Percentiles rank a stretch among this genome's conserved stretches.
Evolutionary conservation across 305 asterid genomes (phyloP).

Genomic region (Solanum hybrid): DNA sequence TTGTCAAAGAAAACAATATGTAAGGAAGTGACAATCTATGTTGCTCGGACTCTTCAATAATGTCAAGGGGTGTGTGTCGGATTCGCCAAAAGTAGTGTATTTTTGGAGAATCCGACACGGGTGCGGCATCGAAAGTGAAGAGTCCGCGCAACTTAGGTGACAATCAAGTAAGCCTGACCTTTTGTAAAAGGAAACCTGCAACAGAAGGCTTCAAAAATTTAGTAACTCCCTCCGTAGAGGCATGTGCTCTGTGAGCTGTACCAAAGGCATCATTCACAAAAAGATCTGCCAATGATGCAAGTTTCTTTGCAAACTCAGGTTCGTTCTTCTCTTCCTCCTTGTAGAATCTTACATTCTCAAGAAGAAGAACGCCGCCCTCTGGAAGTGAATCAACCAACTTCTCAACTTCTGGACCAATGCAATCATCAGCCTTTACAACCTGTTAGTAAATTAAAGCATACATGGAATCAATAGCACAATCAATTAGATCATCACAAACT

Average conservation of each 20-base stretch:
- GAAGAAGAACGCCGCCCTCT: constrained; percentile 66
- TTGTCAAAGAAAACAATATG: neutral
- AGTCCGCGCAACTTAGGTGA: too few relatives aligned
- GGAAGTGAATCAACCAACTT: constrained; percentile 57
- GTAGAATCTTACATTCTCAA: constrained; percentile 79
- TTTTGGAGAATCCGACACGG: too few relatives aligned
- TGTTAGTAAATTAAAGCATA: constrained; percentile 12
- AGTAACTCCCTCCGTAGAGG: constrained; percentile 84
- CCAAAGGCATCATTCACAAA: constrained; percentile 82
- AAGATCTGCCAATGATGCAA: constrained; percentile 75
- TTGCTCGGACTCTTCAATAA: too few relatives aligned
- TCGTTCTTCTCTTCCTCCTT: constrained; percentile 87
- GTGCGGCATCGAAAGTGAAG: too few relatives aligned
- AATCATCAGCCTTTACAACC: constrained; percentile 76
- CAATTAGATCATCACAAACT: neutral
- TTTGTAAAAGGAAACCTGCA: constrained; percentile 82
- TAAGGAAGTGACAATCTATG: neutral
- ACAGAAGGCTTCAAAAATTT: constrained; percentile 78
- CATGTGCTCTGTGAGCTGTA: constrained; percentile 88
- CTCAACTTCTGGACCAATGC: constrained; percentile 78
- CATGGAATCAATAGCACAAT: constrained; percentile 1
- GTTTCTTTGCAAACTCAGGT: constrained; percentile 79
- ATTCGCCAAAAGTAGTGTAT: too few relatives aligned
- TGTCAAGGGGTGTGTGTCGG: too few relatives aligned
- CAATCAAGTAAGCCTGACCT: constrained; percentile 34